Evolutionary conservation across 306 rosid species (phyloP), one percentile per base, ranked within the genome.

Genomic region (Acmispon strigosus): DNA sequence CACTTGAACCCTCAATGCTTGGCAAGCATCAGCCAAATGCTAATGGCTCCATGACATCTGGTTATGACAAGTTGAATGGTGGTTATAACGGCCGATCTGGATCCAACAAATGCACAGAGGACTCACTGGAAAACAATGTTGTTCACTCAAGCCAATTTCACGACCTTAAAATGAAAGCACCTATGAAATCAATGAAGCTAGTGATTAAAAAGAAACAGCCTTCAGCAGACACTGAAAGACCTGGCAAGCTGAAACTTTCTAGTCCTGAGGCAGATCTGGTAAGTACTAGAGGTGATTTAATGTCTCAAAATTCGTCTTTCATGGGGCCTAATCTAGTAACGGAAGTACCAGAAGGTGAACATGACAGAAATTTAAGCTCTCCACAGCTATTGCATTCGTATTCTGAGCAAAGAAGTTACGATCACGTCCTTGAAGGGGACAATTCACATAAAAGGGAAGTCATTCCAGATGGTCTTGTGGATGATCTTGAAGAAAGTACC

Each of bases 101-200:
- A 50, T 66, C 66, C 73, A 80, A 74, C 49, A 80, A 75, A 62
- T 56, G 70, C 62, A 42, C 43, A 0, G 80, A 81, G 15, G 72
- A 70, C 48, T 56, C 65, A 6, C 39, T 12, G 68, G 87, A 79
- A 62, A 77, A 70, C 59, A 61, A 70, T 43, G 85, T 39, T 76
- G 61, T 22, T 44, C 48, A 36, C 48, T 59, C 78, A 53, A 75
- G 80, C 70, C 76, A 69, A 62, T 54, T 74, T 15, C 32, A 9
- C 34, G 85, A 78, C 70, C 76, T 76, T 70, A 77, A 83, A 81
- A 76, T 79, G 80, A 78, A 86, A 83, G 83, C 80, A 65, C 68
- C 94, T 18, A 42, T 71, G 60, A 84, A 81, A 73, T 45, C 87
- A 44, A 79, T 74, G 10, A 88, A 82, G 72, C 49, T 86, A 45